A percentile compares a stretch with the other conserved stretches of the same genome.
Evolutionary conservation across 2,329 filamentous ascomycete species (phyloP).

Genomic region (Colletotrichum scovillei): DNA sequence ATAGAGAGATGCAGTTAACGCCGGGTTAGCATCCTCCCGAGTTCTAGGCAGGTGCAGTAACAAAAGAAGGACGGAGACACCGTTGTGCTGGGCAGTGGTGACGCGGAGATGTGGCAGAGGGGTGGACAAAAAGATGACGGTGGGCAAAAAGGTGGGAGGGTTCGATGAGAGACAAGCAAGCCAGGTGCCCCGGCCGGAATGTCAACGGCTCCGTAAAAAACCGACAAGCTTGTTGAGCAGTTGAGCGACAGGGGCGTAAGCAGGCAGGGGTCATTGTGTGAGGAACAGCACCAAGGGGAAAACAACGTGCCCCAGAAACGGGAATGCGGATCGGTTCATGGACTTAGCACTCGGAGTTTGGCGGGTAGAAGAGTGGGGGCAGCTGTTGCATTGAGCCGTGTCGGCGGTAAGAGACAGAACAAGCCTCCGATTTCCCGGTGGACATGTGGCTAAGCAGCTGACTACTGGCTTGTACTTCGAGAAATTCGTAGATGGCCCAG

Average conservation of each 20-base stretch:
- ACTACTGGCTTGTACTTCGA: not conserved
- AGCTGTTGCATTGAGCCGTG: constrained; percentile 24
- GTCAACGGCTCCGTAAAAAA: constrained; percentile 12
- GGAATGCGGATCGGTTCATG: constrained; percentile 25
- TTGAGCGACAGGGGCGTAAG: constrained; percentile 24
- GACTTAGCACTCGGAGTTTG: constrained; percentile 36
- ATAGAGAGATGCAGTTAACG: not conserved
- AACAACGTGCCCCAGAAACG: not conserved
- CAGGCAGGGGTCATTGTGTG: not conserved
- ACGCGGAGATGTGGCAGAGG: constrained; percentile 25
- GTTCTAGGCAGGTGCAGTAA: not conserved
- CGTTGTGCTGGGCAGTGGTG: constrained; percentile 20
- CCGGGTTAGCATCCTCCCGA: not conserved
- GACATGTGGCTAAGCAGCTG: not conserved
- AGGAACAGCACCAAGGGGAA: not conserved
- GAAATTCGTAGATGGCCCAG: not conserved
- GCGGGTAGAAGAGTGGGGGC: constrained; percentile 24
- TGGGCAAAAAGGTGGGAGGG: not conserved
- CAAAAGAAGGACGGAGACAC: not conserved
- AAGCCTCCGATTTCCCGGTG: constrained; percentile 9
- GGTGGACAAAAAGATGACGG: not conserved
- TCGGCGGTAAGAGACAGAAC: constrained; percentile 20
- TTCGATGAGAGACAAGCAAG: not conserved
- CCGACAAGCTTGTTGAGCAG: constrained; percentile 31
- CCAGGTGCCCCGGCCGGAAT: not conserved